Percentiles rank a stretch among this genome's conserved stretches.
Evolutionary conservation across 1,284 basidiomycete genomes (phyloP).

Genomic region (Ganoderma multipileum): DNA sequence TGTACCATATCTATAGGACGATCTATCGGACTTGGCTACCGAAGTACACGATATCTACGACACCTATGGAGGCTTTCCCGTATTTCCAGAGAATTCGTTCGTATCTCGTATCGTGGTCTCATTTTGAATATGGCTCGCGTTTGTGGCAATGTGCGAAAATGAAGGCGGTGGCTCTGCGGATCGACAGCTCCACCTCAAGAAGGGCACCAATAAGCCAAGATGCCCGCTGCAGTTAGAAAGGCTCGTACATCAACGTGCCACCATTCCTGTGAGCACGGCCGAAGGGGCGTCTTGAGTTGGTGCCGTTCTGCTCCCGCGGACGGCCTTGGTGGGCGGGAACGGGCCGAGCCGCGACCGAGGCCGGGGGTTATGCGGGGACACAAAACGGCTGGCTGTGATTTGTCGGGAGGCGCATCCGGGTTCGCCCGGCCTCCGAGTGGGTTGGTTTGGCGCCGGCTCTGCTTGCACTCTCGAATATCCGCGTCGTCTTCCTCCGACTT

Average conservation of each 20-base stretch:
- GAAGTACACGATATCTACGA: constrained; percentile 3
- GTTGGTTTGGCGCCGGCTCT: constrained; percentile 34
- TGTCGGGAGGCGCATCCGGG: constrained; percentile 35
- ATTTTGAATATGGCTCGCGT: constrained; percentile 3
- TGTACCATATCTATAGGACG: constrained; percentile 27
- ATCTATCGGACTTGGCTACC: constrained; percentile 10
- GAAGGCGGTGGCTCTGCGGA: background rate
- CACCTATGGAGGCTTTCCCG: constrained; percentile 1
- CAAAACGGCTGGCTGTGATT: constrained; percentile 38
- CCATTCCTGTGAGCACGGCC: no score
- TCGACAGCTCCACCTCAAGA: background rate
- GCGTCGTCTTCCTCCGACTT: constrained; percentile 38
- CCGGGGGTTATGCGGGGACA: constrained; percentile 8
- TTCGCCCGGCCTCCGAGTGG: constrained; percentile 34
- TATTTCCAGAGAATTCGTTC: background rate
- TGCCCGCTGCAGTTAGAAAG: background rate
- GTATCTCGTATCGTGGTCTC: background rate
- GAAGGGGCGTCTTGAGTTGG: no score
- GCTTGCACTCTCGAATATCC: constrained; percentile 46
- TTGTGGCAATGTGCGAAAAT: background rate
- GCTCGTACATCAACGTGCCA: no score
- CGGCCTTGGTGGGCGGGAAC: background rate
- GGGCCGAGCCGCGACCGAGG: constrained; percentile 4
- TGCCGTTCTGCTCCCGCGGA: background rate
- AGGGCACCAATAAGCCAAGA: no score